A percentile compares a stretch with the other conserved stretches of the same genome.
phyloP scores from a whole-genome alignment of 495 filamentous ascomycete genomes.

The Acidomyces sp. region DNA sequence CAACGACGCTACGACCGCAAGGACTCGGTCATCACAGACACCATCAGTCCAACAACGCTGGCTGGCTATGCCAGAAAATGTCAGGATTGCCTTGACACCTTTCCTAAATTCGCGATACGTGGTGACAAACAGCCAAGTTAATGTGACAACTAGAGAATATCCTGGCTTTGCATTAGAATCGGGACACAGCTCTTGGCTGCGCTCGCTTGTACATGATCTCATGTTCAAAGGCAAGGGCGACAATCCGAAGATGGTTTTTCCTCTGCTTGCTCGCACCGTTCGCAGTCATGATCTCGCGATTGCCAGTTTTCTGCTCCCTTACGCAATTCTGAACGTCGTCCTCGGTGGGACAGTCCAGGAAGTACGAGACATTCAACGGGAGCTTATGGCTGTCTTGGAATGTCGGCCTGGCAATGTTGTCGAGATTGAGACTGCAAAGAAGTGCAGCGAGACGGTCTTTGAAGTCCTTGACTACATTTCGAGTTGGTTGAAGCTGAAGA shows the following conservation, averaged over 20 bases:
- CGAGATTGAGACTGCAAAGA: slow-evolving; percentile 55
- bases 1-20: slow-evolving; percentile 35
- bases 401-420: slow-evolving; percentile 36
- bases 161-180: slow-evolving; percentile 56
- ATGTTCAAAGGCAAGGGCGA: slow-evolving; percentile 57
- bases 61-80: slow-evolving; percentile 56
- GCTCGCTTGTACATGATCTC: slow-evolving; percentile 65
- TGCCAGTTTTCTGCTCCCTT: slow-evolving; percentile 75
- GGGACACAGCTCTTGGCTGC: slow-evolving; percentile 70
- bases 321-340: slow-evolving; percentile 64
- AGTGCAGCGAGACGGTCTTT: slow-evolving; percentile 84
- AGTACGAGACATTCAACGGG: slow-evolving; percentile 50
- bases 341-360: slow-evolving; percentile 54
- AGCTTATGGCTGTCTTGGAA: slow-evolving; percentile 56
- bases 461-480: slow-evolving; percentile 81
- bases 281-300: slow-evolving; percentile 71
- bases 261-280: slow-evolving; percentile 65
- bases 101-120: slow-evolving; percentile 74
- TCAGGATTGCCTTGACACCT: slow-evolving; percentile 67
- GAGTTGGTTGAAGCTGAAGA: slow-evolving; percentile 74
- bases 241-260: slow-evolving; percentile 61
- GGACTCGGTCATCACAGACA: slow-evolving; percentile 38
- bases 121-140: slow-evolving; percentile 40
- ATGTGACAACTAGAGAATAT: slow-evolving; percentile 45
- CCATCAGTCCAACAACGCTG: slow-evolving; percentile 55